A percentile compares a stretch with the other conserved stretches of the same genome.
These are phyloP conservation scores for Tricholoma bakamatsutake DNA, from an alignment of 768 basidiomycete genomes.

Conservation along the genomic window DNA sequence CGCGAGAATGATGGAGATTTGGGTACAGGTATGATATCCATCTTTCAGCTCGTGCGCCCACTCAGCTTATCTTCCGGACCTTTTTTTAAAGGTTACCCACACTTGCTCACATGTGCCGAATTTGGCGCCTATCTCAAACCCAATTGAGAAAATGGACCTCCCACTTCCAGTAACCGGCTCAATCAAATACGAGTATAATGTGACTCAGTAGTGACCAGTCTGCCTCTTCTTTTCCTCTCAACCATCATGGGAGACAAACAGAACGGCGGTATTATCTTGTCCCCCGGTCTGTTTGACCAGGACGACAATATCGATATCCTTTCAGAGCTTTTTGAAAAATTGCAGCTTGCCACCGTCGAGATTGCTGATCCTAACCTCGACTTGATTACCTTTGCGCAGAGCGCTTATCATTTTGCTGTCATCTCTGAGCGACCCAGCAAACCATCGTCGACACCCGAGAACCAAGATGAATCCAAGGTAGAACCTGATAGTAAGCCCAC, in stretches of 20 bases:
- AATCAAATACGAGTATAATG: no score
- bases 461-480: not conserved
- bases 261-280: conserved; percentile 8
- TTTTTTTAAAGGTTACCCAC: no score
- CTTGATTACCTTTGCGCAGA: conserved; percentile 34
- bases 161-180: no score
- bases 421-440: conserved; percentile 18
- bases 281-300: conserved; percentile 28
- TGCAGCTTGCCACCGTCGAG: conserved; percentile 38
- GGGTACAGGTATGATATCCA: no score
- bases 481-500: not conserved
- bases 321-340: conserved; percentile 28
- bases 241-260: not conserved
- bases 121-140: no score
- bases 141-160: no score
- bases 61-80: no score
- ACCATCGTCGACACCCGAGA: not conserved
- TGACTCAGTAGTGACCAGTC: not conserved
- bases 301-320: conserved; percentile 34
- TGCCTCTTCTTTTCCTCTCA: not conserved
- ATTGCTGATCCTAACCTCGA: conserved; percentile 30
- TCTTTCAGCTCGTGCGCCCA: no score
- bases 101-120: no score
- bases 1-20: no score
- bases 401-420: conserved; percentile 36